Evolutionary conservation across 306 rosid species (phyloP).

Genomic region (Vigna unguiculata): DNA sequence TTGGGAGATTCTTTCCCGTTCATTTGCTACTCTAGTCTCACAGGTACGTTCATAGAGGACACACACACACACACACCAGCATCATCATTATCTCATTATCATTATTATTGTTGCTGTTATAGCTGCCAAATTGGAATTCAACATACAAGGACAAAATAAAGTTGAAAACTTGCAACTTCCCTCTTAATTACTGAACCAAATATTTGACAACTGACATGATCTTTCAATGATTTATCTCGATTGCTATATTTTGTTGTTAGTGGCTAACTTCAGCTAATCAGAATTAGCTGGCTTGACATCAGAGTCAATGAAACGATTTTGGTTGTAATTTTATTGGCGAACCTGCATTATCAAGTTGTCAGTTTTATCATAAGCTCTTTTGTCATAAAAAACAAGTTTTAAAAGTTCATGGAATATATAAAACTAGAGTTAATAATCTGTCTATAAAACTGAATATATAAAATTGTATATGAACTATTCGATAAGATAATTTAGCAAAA

Average conservation of each 20-base stretch:
- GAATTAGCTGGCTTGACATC: constrained; percentile 2
- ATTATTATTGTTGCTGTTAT: neutral
- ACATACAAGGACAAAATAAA: neutral
- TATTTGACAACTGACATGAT: neutral
- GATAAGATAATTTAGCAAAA: neutral
- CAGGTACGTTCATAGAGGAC: constrained; percentile 52
- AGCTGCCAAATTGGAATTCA: constrained; percentile 13
- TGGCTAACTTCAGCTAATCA: neutral
- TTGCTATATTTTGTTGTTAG: neutral
- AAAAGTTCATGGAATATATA: neutral
- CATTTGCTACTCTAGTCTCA: constrained; percentile 67
- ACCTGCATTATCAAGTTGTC: neutral
- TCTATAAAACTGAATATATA: neutral
- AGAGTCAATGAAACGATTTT: constrained; percentile 13
- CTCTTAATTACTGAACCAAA: neutral
- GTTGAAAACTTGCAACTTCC: neutral
- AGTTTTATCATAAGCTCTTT: constrained; percentile 12
- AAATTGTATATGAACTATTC: neutral
- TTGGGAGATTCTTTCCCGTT: constrained; percentile 79
- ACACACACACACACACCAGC: too few relatives aligned
- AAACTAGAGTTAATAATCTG: neutral
- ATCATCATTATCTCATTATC: neutral
- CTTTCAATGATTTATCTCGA: constrained; percentile 24
- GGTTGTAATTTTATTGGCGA: constrained; percentile 23
- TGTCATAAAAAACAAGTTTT: neutral